Base-by-base conservation (phyloP, 345 rosid species). In the Rhodamnia rubescens region DNA sequence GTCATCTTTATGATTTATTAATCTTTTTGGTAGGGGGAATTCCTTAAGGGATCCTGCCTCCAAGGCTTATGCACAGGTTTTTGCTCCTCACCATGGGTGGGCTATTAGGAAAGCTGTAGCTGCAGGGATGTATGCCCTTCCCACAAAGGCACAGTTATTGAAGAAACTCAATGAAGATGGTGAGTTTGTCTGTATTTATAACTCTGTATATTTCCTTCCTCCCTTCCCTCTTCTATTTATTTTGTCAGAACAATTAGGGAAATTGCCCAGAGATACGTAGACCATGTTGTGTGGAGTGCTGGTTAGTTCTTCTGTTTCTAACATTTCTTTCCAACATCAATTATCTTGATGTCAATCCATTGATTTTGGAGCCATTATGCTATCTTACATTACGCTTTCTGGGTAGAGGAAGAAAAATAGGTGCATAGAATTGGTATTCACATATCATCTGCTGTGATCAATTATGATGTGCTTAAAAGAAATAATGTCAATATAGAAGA, bases 81-180 rank as follows among this genome's bases (percentile, higher is more conserved):
- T 97, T 86, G 96, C 96, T 86, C 96, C 98, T 14, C 96, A 97
- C 89, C 99, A 97, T 86, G 99, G 98, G 22, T 95, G 98, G 99
- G 95, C 94, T 74, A 94, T 97, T 84, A 90, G 98, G 87, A 93
- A 93, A 89, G 98, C 98, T 89, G 99, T 97, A 87, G 92, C 92
- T 85, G 92, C 96, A 26, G 98, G 99, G 85, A 95, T 97, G 98
- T 97, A 94, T 84, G 96, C 96, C 85, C 98, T 95, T 88, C 99
- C 99, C n/a, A 93, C 98, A 2, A 94, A 88, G 86, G 89, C 92
- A 52, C 98, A 95, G 88, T 92, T 97, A 53, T 87, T 97, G 80
- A 91, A 84, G 84, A 92, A 93, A 90, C 96, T 96, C 82, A 95
- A 95, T 75, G 99, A 97, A 89, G 94, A 96, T 75, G 98, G 99